Conservation (phyloP, 2,329 filamentous ascomycete species). For the Monascus ruber region DNA sequence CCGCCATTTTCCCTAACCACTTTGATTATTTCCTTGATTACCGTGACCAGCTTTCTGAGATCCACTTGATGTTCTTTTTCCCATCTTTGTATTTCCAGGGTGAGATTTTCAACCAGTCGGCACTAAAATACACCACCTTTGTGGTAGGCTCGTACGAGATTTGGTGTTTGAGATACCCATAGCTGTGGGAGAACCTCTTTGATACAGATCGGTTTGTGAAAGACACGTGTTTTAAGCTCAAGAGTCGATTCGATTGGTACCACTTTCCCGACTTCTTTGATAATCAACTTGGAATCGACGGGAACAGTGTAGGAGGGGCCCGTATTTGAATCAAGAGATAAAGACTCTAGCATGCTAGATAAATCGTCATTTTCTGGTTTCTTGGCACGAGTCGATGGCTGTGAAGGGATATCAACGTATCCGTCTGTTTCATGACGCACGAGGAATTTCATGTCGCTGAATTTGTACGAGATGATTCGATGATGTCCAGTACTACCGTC, state of each 20-base stretch:
- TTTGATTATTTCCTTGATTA: slow-evolving; percentile 21
- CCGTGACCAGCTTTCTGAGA: slow-evolving; percentile 19
- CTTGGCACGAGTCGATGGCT: no score
- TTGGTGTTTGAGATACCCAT: slow-evolving; percentile 38
- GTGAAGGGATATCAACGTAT: no score
- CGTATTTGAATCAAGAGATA: slow-evolving; percentile 19
- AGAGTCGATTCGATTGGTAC: slow-evolving; percentile 25
- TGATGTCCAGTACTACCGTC: slow-evolving; percentile 34
- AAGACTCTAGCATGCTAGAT: no score
- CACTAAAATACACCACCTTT: slow-evolving; percentile 22
- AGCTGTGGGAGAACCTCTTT: slow-evolving; percentile 30
- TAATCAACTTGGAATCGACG: slow-evolving; percentile 15
- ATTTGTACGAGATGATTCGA: slow-evolving; percentile 35
- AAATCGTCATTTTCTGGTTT: no score
- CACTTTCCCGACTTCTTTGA: slow-evolving; percentile 21
- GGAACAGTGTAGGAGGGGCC: not conserved
- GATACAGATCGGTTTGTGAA: slow-evolving; percentile 21
- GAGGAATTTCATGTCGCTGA: slow-evolving; percentile 31
- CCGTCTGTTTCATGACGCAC: slow-evolving; percentile 36
- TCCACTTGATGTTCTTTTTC: slow-evolving; percentile 21
- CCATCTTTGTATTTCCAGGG: slow-evolving; percentile 21
- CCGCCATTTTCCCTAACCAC: slow-evolving; percentile 16
- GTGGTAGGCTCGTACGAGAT: slow-evolving; percentile 38
- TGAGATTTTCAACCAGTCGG: slow-evolving; percentile 27
- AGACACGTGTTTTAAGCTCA: slow-evolving; percentile 37